phyloP scores from a whole-genome alignment of 2,329 filamentous ascomycete species.

The Camillea tinctor region DNA sequence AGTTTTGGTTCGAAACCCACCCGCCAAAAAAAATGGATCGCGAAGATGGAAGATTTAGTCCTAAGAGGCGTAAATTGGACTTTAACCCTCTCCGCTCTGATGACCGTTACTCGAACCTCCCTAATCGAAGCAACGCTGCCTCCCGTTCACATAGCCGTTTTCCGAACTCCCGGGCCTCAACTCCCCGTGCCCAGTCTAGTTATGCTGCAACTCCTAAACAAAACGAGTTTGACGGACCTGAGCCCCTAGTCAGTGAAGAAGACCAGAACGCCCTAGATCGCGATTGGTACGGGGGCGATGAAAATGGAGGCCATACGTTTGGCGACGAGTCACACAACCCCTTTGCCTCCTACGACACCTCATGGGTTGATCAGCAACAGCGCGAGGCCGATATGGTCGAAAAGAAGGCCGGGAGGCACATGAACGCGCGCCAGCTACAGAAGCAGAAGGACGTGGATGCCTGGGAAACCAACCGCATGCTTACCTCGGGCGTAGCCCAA shows the following conservation, averaged over 20 bases:
- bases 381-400: slow-evolving; percentile 71
- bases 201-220: slow-evolving; percentile 47
- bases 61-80: slow-evolving; percentile 67
- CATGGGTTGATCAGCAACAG: slow-evolving; percentile 69
- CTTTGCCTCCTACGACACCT: slow-evolving; percentile 73
- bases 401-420: slow-evolving; percentile 70
- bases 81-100: slow-evolving; percentile 51
- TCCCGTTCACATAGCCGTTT: slow-evolving; percentile 37
- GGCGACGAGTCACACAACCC: slow-evolving; percentile 93
- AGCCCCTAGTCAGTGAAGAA: slow-evolving; percentile 61
- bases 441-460: slow-evolving; percentile 94
- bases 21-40: slow-evolving; percentile 32
- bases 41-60: slow-evolving; percentile 41
- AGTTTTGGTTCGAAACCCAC: not conserved
- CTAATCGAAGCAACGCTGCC: slow-evolving; percentile 42
- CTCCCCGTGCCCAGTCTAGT: slow-evolving; percentile 30
- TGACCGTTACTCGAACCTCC: slow-evolving; percentile 56
- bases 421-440: slow-evolving; percentile 74
- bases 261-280: slow-evolving; percentile 77
- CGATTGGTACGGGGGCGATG: slow-evolving; percentile 90
- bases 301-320: slow-evolving; percentile 76
- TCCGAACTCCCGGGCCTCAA: slow-evolving; percentile 26
- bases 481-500: slow-evolving; percentile 93
- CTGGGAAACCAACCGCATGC: slow-evolving; percentile 98
- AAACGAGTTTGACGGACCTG: slow-evolving; percentile 59